Conservation (phyloP, 805 yeast genomes). For the Kazachstania kunashirensis region DNA sequence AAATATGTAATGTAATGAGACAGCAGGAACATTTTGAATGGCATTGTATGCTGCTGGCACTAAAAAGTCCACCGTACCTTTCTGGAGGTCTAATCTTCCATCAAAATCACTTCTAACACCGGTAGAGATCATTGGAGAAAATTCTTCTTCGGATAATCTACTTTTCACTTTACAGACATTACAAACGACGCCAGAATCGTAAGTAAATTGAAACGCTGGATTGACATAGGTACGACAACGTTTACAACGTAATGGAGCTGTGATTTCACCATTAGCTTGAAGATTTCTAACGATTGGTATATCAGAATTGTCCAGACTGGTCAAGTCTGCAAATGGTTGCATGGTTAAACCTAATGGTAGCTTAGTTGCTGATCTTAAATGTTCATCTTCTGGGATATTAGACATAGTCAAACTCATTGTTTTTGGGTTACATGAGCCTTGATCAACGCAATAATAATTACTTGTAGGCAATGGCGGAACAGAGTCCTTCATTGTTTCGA, state of each 20-base stretch:
- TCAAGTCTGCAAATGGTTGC: constrained; percentile 71
- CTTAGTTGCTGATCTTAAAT: constrained; percentile 54
- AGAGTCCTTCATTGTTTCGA: constrained; percentile 66
- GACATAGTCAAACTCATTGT: constrained; percentile 73
- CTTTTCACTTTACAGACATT: constrained; percentile 79
- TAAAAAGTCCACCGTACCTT: constrained; percentile 76
- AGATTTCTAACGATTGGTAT: constrained; percentile 44
- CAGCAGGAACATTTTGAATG: constrained; percentile 32
- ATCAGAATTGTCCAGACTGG: constrained; percentile 35
- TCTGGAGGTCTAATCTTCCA: constrained; percentile 45
- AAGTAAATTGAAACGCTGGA: constrained; percentile 61
- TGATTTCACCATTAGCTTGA: constrained; percentile 25
- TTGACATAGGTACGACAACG: constrained; percentile 88
- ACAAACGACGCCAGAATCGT: constrained; percentile 60
- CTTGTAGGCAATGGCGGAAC: constrained; percentile 79
- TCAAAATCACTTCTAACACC: constrained; percentile 54
- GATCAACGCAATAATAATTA: constrained; percentile 60
- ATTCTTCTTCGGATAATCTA: constrained; percentile 56
- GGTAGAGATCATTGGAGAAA: constrained; percentile 48
- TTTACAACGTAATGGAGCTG: constrained; percentile 71
- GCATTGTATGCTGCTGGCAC: constrained; percentile 68
- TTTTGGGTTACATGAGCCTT: constrained; percentile 76
- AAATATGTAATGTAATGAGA: constrained; percentile 59
- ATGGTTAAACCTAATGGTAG: constrained; percentile 75
- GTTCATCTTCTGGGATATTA: constrained; percentile 67